phyloP scores from a whole-genome alignment of 2,329 filamentous ascomycete genomes.

The Chrysosporium keratinophilum region DNA sequence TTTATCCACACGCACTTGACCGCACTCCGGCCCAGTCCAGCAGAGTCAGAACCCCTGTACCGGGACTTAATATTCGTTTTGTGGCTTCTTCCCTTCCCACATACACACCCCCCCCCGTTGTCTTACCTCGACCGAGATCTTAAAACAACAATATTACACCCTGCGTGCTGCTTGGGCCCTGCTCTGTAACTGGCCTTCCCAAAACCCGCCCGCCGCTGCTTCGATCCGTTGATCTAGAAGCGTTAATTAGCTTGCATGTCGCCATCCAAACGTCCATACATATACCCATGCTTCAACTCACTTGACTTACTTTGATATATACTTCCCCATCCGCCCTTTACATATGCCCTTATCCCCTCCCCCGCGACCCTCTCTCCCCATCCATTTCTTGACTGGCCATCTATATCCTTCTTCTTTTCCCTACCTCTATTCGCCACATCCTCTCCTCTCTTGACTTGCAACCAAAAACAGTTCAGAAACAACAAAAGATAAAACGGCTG shows the following conservation, averaged over 20 bases:
- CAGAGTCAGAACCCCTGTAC: background rate
- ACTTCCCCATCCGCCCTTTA: background rate
- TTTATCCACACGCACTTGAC: conserved; percentile 1
- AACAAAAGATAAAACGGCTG: background rate
- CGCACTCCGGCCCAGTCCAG: background rate
- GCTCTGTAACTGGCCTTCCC: background rate
- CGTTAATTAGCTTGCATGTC: background rate
- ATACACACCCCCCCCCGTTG: background rate
- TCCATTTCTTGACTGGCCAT: background rate
- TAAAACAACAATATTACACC: background rate
- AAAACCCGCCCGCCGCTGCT: background rate
- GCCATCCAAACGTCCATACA: background rate
- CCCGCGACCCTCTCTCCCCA: background rate
- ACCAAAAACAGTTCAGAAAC: background rate
- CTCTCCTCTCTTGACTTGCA: background rate
- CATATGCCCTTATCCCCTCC: background rate
- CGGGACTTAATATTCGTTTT: conserved; percentile 1
- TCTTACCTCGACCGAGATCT: conserved; percentile 1
- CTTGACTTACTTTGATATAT: background rate
- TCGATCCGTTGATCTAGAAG: conserved; percentile 3
- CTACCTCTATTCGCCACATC: background rate
- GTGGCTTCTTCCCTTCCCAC: background rate
- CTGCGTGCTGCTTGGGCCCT: background rate
- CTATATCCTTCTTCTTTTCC: background rate
- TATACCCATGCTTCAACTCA: background rate